Conservation (phyloP, 768 basidiomycete genomes). For the Saitozyma podzolica region DNA sequence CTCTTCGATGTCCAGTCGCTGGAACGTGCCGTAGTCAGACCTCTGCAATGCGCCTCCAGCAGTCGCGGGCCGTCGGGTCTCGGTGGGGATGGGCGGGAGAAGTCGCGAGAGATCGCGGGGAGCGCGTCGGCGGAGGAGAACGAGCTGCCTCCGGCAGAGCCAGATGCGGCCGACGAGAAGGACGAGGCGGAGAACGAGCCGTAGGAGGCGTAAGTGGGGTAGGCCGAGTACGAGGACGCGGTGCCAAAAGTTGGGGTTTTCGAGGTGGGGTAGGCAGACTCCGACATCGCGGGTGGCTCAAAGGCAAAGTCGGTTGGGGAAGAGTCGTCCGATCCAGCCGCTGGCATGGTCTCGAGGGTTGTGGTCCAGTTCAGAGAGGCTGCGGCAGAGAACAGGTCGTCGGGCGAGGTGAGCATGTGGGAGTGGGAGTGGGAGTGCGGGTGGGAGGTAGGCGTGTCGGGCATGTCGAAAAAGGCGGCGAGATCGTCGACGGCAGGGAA, state of each 20-base stretch:
- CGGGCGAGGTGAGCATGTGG: neutral
- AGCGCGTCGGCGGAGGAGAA: constrained; percentile 45
- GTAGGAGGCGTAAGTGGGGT: constrained; percentile 5
- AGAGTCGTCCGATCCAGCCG: constrained; percentile 19
- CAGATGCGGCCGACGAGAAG: constrained; percentile 38
- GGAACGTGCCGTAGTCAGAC: neutral
- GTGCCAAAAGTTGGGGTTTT: constrained; percentile 14
- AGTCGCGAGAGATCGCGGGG: constrained; percentile 50
- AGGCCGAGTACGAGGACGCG: constrained; percentile 13
- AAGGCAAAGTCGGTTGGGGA: constrained; percentile 44
- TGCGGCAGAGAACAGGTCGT: constrained; percentile 7
- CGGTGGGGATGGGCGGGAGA: constrained; percentile 41
- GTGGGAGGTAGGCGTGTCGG: constrained; percentile 1
- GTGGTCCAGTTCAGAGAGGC: constrained; percentile 16
- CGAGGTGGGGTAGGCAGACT: constrained; percentile 7
- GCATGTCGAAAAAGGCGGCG: constrained; percentile 6
- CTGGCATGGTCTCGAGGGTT: constrained; percentile 1
- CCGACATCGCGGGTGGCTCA: constrained; percentile 20
- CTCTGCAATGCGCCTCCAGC: constrained; percentile 43
- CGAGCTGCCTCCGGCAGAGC: constrained; percentile 33
- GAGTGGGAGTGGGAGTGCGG: no score
- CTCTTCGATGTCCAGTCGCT: constrained; percentile 1
- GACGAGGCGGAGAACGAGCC: constrained; percentile 34
- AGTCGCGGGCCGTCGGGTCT: constrained; percentile 48
- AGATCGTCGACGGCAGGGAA: neutral